Evolutionary conservation across 1,139 yeast genomes (phyloP).

Genomic region (Geotrichum phurueaensis): DNA sequence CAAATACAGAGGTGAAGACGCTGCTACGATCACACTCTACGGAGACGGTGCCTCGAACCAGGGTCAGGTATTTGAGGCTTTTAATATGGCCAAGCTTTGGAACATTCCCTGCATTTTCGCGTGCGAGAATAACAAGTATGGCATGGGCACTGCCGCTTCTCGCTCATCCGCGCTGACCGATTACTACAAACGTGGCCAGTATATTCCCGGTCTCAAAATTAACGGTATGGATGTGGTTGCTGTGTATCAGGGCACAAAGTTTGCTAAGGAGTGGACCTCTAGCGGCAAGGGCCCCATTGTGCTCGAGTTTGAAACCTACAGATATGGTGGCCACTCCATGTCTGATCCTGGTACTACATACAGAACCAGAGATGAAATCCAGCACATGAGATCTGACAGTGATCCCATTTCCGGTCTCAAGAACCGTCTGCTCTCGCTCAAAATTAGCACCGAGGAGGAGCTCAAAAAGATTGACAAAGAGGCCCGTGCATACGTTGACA

Average conservation of each 20-base stretch:
- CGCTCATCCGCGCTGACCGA: constrained; percentile 96
- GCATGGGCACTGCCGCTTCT: constrained; percentile 98
- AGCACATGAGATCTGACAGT: constrained; percentile 96
- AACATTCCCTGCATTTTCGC: constrained; percentile 89
- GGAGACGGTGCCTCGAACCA: constrained; percentile 99
- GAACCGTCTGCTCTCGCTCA: constrained; percentile 73
- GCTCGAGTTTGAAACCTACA: constrained; percentile 93
- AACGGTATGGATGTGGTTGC: constrained; percentile 98
- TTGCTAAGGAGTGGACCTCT: constrained; percentile 93
- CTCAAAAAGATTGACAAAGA: constrained; percentile 90
- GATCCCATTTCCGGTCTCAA: constrained; percentile 97
- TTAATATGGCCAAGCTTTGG: constrained; percentile 99
- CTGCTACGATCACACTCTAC: constrained; percentile 80
- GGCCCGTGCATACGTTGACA: constrained; percentile 91
- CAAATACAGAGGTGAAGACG: constrained; percentile 73
- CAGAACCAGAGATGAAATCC: constrained; percentile 99
- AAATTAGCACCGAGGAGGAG: constrained; percentile 88
- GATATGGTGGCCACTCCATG: constrained; percentile 99
- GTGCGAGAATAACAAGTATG: constrained; percentile 98
- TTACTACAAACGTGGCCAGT: constrained; percentile 98
- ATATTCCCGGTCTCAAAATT: constrained; percentile 95
- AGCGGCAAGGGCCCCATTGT: constrained; percentile 95
- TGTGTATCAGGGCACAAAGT: constrained; percentile 90
- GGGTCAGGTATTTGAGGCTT: constrained; percentile 96
- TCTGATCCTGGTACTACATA: constrained; percentile 99